Evolutionary conservation across 1,284 basidiomycete species (phyloP), one percentile per base, ranked within the genome.

Genomic region (Marasmius sp.): DNA sequence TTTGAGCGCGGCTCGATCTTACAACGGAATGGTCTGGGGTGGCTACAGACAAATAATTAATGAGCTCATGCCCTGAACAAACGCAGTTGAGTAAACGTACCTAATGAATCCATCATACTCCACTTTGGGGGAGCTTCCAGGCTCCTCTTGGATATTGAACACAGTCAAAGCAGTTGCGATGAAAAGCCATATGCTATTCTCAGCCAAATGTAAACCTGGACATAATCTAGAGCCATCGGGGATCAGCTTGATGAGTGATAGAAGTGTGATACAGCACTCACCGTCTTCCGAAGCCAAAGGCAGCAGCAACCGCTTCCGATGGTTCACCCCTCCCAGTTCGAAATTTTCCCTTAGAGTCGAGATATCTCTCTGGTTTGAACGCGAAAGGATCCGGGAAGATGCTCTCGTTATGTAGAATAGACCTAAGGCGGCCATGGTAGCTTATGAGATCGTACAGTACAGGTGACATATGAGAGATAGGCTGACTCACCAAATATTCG

Each of bases 401-500:
- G 2, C 57, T 57, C 59, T 67, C 64, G 56, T 73, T 66, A 38
- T 68, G 72, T 14, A 69, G 68, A 59, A 72, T 70, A 3, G 69
- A 64, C 69, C 66, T 68, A 39, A n/a, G n/a, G n/a, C n/a, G n/a
- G n/a, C n/a, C n/a, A n/a, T n/a, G n/a, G n/a, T n/a, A n/a, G n/a
- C n/a, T n/a, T 39, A 43, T 36, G 12, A n/a, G 58, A n/a, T n/a
- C n/a, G n/a, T n/a, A n/a, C n/a, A n/a, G n/a, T n/a, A n/a, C n/a
- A n/a, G n/a, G n/a, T n/a, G n/a, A n/a, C n/a, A n/a, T n/a, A n/a
- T n/a, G n/a, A n/a, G n/a, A n/a, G n/a, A n/a, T n/a, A n/a, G n/a
- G n/a, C n/a, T n/a, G n/a, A n/a, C 61, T 7, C 53, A 75, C 75
- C 77, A 78, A 36, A 75, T 72, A 58, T 78, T 78, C 20, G 72